Percentiles rank a stretch among this genome's conserved stretches.
Conservation (phyloP, 148 eudicot genomes). For the Heliamphora exappendiculata region DNA sequence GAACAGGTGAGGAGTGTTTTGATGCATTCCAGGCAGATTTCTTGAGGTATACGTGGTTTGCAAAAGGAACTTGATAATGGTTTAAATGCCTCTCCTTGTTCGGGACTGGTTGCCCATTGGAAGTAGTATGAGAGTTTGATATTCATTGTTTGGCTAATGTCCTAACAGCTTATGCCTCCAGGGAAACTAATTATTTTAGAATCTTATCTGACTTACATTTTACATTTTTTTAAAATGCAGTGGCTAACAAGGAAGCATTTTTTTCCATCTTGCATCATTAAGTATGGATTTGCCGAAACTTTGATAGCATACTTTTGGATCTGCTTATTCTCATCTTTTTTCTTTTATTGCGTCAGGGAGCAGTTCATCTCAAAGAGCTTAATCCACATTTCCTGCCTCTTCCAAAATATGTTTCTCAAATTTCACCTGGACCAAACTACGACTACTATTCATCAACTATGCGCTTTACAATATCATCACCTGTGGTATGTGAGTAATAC, state of each 20-base stretch:
- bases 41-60: neutral
- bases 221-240: neutral
- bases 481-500: constrained; percentile 58
- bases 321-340: constrained; percentile 2
- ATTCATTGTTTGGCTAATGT: neutral
- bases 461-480: constrained; percentile 84
- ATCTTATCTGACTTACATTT: neutral
- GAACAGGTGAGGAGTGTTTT: too few species aligned
- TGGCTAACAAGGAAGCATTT: neutral
- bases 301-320: neutral
- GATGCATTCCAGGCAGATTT: neutral
- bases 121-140: neutral
- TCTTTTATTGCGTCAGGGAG: constrained; percentile 35
- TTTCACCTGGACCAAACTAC: constrained; percentile 83
- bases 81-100: neutral
- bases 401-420: constrained; percentile 70
- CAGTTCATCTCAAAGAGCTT: constrained; percentile 57
- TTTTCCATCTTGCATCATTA: neutral
- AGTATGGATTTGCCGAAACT: neutral
- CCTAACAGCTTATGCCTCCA: neutral
- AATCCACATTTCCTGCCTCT: constrained; percentile 59
- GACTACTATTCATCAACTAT: constrained; percentile 70
- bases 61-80: neutral
- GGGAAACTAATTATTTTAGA: neutral
- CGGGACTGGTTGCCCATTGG: neutral